phyloP scores from a whole-genome alignment of 306 rosid genomes.

The Pyrus communis region DNA sequence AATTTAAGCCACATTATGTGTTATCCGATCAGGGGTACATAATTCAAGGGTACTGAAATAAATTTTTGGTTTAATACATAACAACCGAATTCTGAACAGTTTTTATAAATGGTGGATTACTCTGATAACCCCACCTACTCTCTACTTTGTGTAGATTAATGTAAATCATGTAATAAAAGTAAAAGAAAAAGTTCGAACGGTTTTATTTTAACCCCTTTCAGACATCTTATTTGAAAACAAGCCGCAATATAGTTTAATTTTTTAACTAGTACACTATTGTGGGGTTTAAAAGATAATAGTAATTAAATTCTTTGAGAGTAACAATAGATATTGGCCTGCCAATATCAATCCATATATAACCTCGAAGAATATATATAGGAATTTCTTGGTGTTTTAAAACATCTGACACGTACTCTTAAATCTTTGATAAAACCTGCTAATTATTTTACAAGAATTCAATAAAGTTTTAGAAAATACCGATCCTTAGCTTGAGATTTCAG shows the following conservation, averaged over 20 bases:
- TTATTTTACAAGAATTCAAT: background rate
- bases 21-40: too few relatives aligned
- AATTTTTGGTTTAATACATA: too few relatives aligned
- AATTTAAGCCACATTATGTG: too few relatives aligned
- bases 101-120: too few relatives aligned
- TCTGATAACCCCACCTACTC: too few relatives aligned
- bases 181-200: too few relatives aligned
- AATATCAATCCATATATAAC: background rate
- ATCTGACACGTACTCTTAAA: background rate
- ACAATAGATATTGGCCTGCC: background rate
- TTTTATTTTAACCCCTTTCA: too few relatives aligned
- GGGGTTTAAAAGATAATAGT: background rate
- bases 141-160: too few relatives aligned
- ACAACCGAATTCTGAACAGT: too few relatives aligned
- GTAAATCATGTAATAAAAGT: too few relatives aligned
- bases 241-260: background rate
- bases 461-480: background rate
- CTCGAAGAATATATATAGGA: background rate
- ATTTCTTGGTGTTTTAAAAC: constrained; percentile 4
- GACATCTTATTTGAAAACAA: background rate
- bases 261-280: too few relatives aligned
- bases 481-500: constrained; percentile 10
- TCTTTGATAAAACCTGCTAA: background rate
- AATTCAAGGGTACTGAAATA: too few relatives aligned
- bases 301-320: background rate